These are phyloP conservation scores for Hirschfeldia incana DNA, from an alignment of 345 rosid genomes.

Conservation along the genomic window DNA sequence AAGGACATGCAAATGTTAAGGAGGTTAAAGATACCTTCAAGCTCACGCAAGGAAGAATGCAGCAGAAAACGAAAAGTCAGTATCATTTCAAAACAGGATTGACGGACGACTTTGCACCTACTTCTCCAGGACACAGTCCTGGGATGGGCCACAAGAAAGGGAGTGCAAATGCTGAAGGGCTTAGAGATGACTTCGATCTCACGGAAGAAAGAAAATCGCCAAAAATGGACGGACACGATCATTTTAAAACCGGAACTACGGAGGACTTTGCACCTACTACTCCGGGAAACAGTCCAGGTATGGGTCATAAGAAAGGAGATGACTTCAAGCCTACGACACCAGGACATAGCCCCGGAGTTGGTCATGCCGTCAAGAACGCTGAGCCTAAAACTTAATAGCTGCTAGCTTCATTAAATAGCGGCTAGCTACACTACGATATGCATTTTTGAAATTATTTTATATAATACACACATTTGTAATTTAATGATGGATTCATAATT, in stretches of 20 bases:
- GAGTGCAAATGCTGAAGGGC: not conserved
- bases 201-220: not conserved
- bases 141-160: slow-evolving; percentile 44
- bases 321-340: slow-evolving; percentile 54
- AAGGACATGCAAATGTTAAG: slow-evolving; percentile 15
- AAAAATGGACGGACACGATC: slow-evolving; percentile 3
- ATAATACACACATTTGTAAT: slow-evolving; percentile 6
- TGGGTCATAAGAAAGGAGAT: slow-evolving; percentile 39
- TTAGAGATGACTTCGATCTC: slow-evolving; percentile 5
- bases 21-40: not conserved
- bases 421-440: not conserved
- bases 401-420: slow-evolving; percentile 19
- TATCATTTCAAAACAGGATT: slow-evolving; percentile 8
- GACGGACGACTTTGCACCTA: slow-evolving; percentile 46
- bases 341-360: slow-evolving; percentile 56
- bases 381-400: slow-evolving; percentile 41
- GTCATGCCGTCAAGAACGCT: slow-evolving; percentile 42
- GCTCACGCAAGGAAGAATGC: slow-evolving; percentile 12
- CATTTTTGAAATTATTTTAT: not conserved
- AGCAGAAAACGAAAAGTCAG: slow-evolving; percentile 7
- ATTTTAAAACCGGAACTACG: slow-evolving; percentile 4
- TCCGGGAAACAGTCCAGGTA: slow-evolving; percentile 28
- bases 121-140: slow-evolving; percentile 50
- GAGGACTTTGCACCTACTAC: slow-evolving; percentile 48
- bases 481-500: slow-evolving; percentile 28